Evolutionary conservation across 441 rosid genomes (phyloP).

Genomic region (Monsonia emarginata): DNA sequence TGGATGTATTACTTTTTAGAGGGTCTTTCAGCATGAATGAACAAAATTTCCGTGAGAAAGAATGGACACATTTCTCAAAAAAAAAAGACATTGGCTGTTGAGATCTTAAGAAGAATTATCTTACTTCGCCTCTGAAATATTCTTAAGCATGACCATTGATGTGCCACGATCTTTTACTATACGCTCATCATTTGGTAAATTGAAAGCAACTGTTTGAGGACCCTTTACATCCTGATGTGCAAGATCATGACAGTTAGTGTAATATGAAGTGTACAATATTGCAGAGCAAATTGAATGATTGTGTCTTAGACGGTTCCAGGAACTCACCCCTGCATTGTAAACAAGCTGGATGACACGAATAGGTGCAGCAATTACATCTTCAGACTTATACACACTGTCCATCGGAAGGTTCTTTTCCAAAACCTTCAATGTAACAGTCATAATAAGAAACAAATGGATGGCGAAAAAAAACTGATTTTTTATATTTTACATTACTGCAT

Average conservation of each 20-base stretch:
- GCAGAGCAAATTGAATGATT: neutral
- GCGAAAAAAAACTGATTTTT: neutral
- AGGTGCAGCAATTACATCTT: constrained; percentile 72
- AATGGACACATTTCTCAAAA: constrained; percentile 6
- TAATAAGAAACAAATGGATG: constrained; percentile 15
- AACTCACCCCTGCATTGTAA: constrained; percentile 80
- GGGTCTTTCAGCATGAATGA: neutral
- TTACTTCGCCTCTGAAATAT: constrained; percentile 83
- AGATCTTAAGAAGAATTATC: constrained; percentile 19
- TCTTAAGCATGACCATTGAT: constrained; percentile 92
- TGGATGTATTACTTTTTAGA: constrained; percentile 5
- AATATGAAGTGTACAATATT: neutral
- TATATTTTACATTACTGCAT: neutral
- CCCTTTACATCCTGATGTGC: constrained; percentile 78
- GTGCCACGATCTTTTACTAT: constrained; percentile 85
- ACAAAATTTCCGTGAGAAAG: constrained; percentile 13
- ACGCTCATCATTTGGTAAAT: constrained; percentile 88
- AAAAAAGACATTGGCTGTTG: constrained; percentile 8
- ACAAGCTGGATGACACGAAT: constrained; percentile 82
- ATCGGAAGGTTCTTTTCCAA: constrained; percentile 86
- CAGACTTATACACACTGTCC: constrained; percentile 62
- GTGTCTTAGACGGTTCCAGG: constrained; percentile 2
- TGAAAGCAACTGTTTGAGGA: constrained; percentile 93
- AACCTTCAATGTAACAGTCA: constrained; percentile 29
- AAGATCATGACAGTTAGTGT: constrained; percentile 4